A percentile compares a stretch with the other conserved stretches of the same genome.
These are phyloP conservation scores for Globisporangium lucens DNA, from an alignment of 352 stramenopile species.

Conservation along the genomic window DNA sequence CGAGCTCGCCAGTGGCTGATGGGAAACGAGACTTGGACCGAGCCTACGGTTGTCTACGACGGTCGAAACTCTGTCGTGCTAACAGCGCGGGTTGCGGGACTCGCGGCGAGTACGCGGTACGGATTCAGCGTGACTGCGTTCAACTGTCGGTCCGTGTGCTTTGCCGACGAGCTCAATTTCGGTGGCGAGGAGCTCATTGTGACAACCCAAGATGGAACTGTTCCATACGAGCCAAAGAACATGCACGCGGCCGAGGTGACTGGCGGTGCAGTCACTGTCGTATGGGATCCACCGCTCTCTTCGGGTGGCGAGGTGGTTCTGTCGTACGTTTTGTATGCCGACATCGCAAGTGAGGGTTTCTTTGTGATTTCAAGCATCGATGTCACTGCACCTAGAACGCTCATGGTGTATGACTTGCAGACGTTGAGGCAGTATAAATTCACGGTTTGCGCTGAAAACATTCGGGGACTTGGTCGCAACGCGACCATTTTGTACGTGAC, in stretches of 20 bases:
- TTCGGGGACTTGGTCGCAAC: slow-evolving; percentile 31
- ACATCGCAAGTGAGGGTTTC: background rate
- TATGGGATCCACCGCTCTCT: slow-evolving; percentile 45
- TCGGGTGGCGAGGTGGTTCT: slow-evolving; percentile 27
- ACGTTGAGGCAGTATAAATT: slow-evolving; percentile 32
- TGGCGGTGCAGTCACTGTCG: slow-evolving; percentile 38
- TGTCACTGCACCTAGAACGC: slow-evolving; percentile 2
- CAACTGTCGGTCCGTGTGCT: slow-evolving; percentile 47
- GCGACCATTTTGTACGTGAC: slow-evolving; percentile 27
- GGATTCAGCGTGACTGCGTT: slow-evolving; percentile 41
- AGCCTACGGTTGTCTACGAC: slow-evolving; percentile 35
- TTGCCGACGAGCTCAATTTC: slow-evolving; percentile 21
- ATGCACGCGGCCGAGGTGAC: slow-evolving; percentile 24
- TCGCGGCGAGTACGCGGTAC: slow-evolving; percentile 42
- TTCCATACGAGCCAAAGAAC: slow-evolving; percentile 42
- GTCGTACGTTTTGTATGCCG: slow-evolving; percentile 33
- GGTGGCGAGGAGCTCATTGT: slow-evolving; percentile 34
- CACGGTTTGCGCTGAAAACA: slow-evolving; percentile 36
- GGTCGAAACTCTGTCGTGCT: slow-evolving; percentile 19
- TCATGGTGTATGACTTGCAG: slow-evolving; percentile 28
- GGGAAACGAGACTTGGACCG: slow-evolving; percentile 32
- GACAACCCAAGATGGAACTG: slow-evolving; percentile 30
- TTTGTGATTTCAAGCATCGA: slow-evolving; percentile 19
- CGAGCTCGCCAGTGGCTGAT: slow-evolving; percentile 19
- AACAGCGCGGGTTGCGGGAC: slow-evolving; percentile 26